Percentiles rank a stretch among this genome's conserved stretches.
These are phyloP conservation scores for Boletus rubescentipes DNA, from an alignment of 768 basidiomycete genomes.

Conservation along the genomic window DNA sequence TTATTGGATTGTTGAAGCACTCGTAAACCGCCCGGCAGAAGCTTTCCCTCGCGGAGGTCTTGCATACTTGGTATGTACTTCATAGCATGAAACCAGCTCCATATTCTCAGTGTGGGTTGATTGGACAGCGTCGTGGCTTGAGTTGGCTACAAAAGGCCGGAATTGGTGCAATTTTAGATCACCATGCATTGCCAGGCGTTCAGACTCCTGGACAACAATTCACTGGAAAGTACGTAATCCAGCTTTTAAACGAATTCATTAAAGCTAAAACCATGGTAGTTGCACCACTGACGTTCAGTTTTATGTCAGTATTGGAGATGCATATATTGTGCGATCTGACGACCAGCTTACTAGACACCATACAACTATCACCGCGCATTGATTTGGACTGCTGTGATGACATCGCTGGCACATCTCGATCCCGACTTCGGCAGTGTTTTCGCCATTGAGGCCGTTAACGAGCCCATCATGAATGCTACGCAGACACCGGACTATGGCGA, in stretches of 20 bases:
- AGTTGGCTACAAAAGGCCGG: slow-evolving; percentile 57
- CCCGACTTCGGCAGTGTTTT: slow-evolving; percentile 63
- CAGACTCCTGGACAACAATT: slow-evolving; percentile 61
- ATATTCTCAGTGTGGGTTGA: not conserved
- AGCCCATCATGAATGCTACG: slow-evolving; percentile 70
- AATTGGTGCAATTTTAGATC: slow-evolving; percentile 66
- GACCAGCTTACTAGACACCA: slow-evolving; percentile 41
- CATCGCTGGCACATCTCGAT: slow-evolving; percentile 66
- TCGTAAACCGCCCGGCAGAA: slow-evolving; percentile 63
- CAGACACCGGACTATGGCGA: slow-evolving; percentile 68
- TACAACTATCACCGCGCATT: slow-evolving; percentile 77
- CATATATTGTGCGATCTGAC: not conserved
- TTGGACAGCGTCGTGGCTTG: slow-evolving; percentile 58
- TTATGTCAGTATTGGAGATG: slow-evolving; percentile 49
- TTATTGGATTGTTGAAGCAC: slow-evolving; percentile 76
- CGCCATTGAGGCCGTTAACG: slow-evolving; percentile 75
- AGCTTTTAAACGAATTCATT: not conserved
- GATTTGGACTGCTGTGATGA: slow-evolving; percentile 82
- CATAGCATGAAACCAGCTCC: not conserved
- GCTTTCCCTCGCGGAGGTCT: slow-evolving; percentile 72
- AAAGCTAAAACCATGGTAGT: slow-evolving; percentile 33
- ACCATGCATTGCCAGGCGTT: slow-evolving; percentile 72
- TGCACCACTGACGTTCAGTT: slow-evolving; percentile 71
- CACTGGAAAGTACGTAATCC: slow-evolving; percentile 54
- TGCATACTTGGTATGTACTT: slow-evolving; percentile 49